phyloP scores from a whole-genome alignment of 2,329 filamentous ascomycete genomes.

The Rhytidhysteron rufulum region DNA sequence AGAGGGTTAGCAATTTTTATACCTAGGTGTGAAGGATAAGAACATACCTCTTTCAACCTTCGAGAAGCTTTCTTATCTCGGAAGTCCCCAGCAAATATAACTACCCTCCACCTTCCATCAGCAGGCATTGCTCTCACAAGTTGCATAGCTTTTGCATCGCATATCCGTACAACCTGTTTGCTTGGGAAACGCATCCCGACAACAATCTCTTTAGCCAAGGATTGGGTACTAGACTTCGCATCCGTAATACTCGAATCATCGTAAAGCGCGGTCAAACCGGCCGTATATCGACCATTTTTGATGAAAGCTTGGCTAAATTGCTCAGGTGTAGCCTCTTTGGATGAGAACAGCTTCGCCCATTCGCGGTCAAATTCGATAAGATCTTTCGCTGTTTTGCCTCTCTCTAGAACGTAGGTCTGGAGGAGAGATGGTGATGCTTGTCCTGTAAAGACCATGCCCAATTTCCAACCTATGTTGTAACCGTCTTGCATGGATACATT shows the following conservation, averaged over 20 bases:
- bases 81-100: conserved; percentile 49
- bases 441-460: conserved; percentile 42
- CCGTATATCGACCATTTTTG: conserved; percentile 56
- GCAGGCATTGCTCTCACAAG: conserved; percentile 48
- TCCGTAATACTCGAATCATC: conserved; percentile 47
- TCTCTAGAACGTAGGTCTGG: conserved; percentile 60
- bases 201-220: conserved; percentile 33
- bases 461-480: conserved; percentile 57
- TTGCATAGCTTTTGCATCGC: conserved; percentile 57
- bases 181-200: conserved; percentile 51
- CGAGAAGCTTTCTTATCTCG: conserved; percentile 14
- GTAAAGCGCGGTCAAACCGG: conserved; percentile 57
- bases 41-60: conserved; percentile 38
- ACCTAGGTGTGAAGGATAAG: background rate
- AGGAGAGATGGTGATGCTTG: conserved; percentile 43
- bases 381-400: conserved; percentile 43
- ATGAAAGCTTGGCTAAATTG: conserved; percentile 57
- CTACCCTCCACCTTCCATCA: conserved; percentile 50
- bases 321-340: conserved; percentile 41
- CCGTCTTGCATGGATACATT: conserved; percentile 59
- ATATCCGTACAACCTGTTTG: conserved; percentile 57
- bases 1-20: background rate
- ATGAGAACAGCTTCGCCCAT: conserved; percentile 52
- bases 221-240: conserved; percentile 26
- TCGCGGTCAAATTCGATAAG: conserved; percentile 60